phyloP scores from a whole-genome alignment of 139 green algal species.

The Trebouxia sp. region DNA sequence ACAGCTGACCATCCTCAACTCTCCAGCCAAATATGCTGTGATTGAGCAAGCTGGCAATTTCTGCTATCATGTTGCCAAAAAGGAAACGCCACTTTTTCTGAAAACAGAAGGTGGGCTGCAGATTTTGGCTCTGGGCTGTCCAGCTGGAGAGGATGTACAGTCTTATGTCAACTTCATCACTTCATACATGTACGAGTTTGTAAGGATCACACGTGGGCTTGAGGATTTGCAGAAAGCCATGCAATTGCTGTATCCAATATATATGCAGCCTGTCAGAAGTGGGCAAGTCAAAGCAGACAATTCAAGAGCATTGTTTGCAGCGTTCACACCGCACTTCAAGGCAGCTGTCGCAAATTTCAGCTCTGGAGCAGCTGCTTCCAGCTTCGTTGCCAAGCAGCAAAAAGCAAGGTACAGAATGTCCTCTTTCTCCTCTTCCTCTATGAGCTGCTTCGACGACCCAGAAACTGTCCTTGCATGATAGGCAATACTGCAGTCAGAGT shows the following conservation, averaged over 20 bases:
- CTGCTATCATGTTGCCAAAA: no score
- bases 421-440: neutral
- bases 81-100: neutral
- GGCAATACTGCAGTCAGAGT: no score
- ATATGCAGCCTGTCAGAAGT: constrained; percentile 35
- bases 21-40: no score
- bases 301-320: neutral
- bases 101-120: constrained; percentile 2
- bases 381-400: neutral
- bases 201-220: constrained; percentile 13
- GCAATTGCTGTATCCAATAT: constrained; percentile 38
- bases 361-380: neutral
- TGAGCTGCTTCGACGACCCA: neutral
- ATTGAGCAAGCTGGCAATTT: no score
- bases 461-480: no score
- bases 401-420: neutral
- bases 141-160: neutral
- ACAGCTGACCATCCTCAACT: no score
- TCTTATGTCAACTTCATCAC: constrained; percentile 12
- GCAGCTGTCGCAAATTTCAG: constrained; percentile 24
- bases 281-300: constrained; percentile 9
- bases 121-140: constrained; percentile 27
- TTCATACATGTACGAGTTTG: constrained; percentile 20
- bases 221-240: constrained; percentile 35
- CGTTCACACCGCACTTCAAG: constrained; percentile 26